Evolutionary conservation across 805 yeast species (phyloP).

Genomic region (Blastobotrys robertii): DNA sequence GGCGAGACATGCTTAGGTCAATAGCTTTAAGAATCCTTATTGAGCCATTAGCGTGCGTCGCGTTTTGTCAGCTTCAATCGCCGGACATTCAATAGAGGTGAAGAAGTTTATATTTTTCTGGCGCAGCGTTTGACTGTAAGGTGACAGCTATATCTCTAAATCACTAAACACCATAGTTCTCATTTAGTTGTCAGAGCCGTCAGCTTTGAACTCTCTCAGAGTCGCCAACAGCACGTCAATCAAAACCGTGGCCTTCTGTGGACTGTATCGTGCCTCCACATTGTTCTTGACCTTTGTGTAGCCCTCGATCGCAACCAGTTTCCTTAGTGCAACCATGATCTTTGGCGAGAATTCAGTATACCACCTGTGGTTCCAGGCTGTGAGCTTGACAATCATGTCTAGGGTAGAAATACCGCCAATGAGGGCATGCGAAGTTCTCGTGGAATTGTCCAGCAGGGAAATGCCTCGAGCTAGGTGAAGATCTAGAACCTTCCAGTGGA

Average conservation of each 20-base stretch:
- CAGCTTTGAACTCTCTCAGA: constrained; percentile 14
- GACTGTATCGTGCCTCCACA: constrained; percentile 27
- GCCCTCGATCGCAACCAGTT: constrained; percentile 67
- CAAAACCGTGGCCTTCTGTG: constrained; percentile 22
- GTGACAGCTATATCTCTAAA: no score
- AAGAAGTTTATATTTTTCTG: no score
- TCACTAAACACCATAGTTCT: not conserved
- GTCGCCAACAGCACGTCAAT: constrained; percentile 18
- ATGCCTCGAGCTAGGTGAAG: constrained; percentile 22
- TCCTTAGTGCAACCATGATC: constrained; percentile 46
- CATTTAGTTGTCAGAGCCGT: constrained; percentile 2
- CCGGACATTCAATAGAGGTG: no score
- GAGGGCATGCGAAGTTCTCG: constrained; percentile 18
- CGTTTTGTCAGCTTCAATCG: no score
- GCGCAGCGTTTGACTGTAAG: no score
- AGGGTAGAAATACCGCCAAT: constrained; percentile 32
- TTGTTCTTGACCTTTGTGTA: constrained; percentile 52
- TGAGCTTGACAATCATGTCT: constrained; percentile 59
- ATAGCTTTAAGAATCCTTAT: no score
- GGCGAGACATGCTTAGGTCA: no score
- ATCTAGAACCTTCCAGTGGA: constrained; percentile 63
- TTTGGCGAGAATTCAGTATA: constrained; percentile 80
- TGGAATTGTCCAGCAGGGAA: constrained; percentile 34
- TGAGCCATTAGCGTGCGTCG: no score
- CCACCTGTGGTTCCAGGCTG: constrained; percentile 99